Conservation (phyloP, 73 alveolate genomes). For the Paraurostyla sp. region DNA sequence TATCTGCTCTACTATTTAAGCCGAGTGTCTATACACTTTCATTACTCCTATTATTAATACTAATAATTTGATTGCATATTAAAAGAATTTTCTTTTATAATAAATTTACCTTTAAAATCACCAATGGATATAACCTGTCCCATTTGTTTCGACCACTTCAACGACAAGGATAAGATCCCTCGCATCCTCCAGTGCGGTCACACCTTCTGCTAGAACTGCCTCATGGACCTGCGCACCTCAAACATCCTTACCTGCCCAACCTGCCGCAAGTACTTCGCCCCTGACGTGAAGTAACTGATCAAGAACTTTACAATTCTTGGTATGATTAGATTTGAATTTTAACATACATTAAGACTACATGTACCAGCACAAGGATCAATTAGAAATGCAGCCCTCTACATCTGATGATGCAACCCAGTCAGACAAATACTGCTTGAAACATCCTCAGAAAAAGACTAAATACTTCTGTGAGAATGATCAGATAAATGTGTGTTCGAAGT, state of each 20-base stretch:
- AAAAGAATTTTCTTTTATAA: neutral
- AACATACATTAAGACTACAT: conserved; percentile 49
- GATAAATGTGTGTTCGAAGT: conserved; percentile 61
- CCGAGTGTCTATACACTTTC: conserved; percentile 48
- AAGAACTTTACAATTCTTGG: conserved; percentile 80
- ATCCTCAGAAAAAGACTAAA: conserved; percentile 76
- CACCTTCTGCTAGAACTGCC: conserved; percentile 83
- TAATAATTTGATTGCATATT: neutral
- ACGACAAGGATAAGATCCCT: conserved; percentile 65
- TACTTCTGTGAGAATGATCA: conserved; percentile 72
- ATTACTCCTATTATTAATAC: neutral
- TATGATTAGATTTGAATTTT: neutral
- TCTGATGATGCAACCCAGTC: conserved; percentile 49
- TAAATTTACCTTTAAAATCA: neutral
- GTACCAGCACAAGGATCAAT: conserved; percentile 24
- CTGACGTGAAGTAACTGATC: conserved; percentile 80
- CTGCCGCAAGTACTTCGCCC: conserved; percentile 75
- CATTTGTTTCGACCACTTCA: conserved; percentile 70
- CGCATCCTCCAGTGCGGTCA: conserved; percentile 86
- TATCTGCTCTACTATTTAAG: neutral
- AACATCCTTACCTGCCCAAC: conserved; percentile 82
- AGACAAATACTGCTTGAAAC: conserved; percentile 67
- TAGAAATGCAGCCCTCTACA: neutral
- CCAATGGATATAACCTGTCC: conserved; percentile 79
- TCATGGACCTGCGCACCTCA: conserved; percentile 77